phyloP scores from a whole-genome alignment of 2,329 filamentous ascomycete genomes.

The Epichloe amarillans region DNA sequence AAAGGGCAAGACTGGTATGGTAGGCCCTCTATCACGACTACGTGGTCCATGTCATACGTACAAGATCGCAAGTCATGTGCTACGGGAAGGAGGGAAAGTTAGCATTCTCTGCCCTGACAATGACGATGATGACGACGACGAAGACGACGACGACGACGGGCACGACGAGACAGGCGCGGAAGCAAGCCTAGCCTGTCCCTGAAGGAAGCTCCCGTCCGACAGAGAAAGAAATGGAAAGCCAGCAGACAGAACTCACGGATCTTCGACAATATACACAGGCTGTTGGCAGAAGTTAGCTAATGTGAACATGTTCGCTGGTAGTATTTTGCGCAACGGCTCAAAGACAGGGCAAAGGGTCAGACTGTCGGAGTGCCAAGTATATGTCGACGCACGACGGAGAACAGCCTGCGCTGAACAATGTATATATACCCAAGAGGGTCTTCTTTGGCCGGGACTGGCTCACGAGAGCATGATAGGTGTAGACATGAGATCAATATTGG shows the following conservation, averaged over 20 bases:
- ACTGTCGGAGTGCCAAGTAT: neutral
- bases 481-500: constrained; percentile 4
- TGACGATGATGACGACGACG: neutral
- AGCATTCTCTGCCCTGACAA: neutral
- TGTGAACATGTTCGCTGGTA: neutral
- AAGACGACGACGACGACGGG: neutral
- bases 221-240: neutral
- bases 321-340: neutral
- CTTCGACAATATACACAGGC: constrained; percentile 81
- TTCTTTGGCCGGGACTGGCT: neutral
- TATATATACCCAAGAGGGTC: neutral
- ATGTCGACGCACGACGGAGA: neutral
- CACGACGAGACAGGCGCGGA: neutral
- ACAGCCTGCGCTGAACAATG: neutral
- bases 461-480: neutral
- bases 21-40: neutral
- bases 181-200: neutral
- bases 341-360: neutral
- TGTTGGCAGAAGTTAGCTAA: constrained; percentile 19
- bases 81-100: constrained; percentile 23
- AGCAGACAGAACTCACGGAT: constrained; percentile 57
- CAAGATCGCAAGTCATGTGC: constrained; percentile 90
- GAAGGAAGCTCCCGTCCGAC: no score
- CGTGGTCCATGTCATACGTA: constrained; percentile 34
- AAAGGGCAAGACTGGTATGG: neutral